phyloP scores from a whole-genome alignment of 78 protist genomes.

The Trichosphaerium sp. region DNA sequence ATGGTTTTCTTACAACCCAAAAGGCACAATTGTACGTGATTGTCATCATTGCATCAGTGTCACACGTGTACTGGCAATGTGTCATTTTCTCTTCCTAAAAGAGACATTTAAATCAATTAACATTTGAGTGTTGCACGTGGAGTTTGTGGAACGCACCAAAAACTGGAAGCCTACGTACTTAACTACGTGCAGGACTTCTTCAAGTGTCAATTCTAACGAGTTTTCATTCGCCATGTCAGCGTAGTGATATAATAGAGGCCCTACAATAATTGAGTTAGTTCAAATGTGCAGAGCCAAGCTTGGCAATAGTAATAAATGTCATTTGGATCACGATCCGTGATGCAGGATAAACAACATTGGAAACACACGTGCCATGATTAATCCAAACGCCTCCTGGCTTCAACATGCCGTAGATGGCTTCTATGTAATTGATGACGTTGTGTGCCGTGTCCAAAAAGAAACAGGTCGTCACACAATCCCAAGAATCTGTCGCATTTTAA shows the following conservation, averaged over 20 bases:
- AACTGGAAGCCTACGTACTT: conserved; percentile 12
- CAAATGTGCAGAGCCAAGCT: no score
- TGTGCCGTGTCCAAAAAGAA: conserved; percentile 94
- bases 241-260: conserved; percentile 54
- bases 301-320: no score
- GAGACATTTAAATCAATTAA: no score
- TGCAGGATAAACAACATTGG: not conserved
- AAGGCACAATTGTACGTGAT: no score
- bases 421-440: conserved; percentile 73
- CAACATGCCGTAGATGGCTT: conserved; percentile 41
- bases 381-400: conserved; percentile 67
- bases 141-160: no score
- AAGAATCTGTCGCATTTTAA: conserved; percentile 14
- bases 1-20: no score
- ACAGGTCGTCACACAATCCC: conserved; percentile 70
- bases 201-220: conserved; percentile 37
- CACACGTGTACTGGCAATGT: no score
- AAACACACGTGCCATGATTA: conserved; percentile 60
- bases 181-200: conserved; percentile 35
- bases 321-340: no score
- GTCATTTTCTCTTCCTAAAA: no score
- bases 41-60: no score
- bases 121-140: no score
- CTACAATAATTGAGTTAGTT: conserved; percentile 2
- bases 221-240: conserved; percentile 27